Percentiles rank a stretch among this genome's conserved stretches.
Evolutionary conservation across 768 basidiomycete genomes (phyloP).

Genomic region (Pulveroboletus ravenelii): DNA sequence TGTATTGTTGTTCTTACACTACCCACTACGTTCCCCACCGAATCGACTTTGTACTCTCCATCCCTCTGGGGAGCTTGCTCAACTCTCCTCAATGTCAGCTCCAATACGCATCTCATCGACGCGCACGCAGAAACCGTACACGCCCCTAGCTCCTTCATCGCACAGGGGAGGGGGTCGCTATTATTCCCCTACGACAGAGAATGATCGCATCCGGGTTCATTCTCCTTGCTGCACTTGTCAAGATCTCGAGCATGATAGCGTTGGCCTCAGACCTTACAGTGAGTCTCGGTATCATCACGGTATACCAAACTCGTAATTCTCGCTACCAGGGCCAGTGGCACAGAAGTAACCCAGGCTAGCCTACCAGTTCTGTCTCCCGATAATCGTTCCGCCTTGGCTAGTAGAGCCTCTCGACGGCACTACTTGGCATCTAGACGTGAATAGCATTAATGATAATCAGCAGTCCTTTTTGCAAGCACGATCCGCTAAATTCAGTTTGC

Average conservation of each 20-base stretch:
- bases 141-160: constrained; percentile 15
- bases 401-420: too few relatives aligned
- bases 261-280: constrained; percentile 14
- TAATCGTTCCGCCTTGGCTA: too few relatives aligned
- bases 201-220: constrained; percentile 19
- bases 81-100: not conserved
- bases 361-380: too few relatives aligned
- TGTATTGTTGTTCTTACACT: constrained; percentile 26
- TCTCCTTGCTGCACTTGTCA: constrained; percentile 18
- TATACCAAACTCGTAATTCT: not conserved
- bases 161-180: constrained; percentile 17
- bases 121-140: constrained; percentile 22
- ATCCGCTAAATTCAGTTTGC: too few relatives aligned
- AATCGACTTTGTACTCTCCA: constrained; percentile 22
- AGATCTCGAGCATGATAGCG: constrained; percentile 18
- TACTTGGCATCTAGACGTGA: too few relatives aligned
- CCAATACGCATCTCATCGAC: not conserved
- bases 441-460: too few relatives aligned
- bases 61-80: too few relatives aligned
- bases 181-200: constrained; percentile 24
- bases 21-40: not conserved
- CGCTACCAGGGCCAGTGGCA: too few relatives aligned
- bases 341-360: too few relatives aligned
- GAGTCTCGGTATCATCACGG: not conserved
- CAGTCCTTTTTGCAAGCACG: too few relatives aligned